A percentile compares a stretch with the other conserved stretches of the same genome.
These are phyloP conservation scores for Moesziomyces aphidis DNA, from an alignment of 1,284 basidiomycete genomes.

Conservation along the genomic window DNA sequence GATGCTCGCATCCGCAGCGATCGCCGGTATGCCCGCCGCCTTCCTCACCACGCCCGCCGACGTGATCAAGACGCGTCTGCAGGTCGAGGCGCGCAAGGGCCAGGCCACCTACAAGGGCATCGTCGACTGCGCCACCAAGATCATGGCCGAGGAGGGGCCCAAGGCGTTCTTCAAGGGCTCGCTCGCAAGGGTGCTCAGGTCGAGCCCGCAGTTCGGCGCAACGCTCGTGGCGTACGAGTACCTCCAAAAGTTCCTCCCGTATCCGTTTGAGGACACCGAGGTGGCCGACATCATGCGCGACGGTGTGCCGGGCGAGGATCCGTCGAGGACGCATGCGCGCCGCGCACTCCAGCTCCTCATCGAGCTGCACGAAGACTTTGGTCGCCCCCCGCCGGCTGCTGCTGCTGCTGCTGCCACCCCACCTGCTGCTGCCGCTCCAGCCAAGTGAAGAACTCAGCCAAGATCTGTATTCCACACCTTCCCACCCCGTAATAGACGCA, in stretches of 20 bases:
- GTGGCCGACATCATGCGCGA: constrained; percentile 45
- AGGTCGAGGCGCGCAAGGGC: constrained; percentile 93
- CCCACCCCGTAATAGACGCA: constrained; percentile 8
- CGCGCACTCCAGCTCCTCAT: constrained; percentile 51
- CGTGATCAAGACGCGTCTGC: constrained; percentile 98
- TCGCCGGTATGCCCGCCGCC: constrained; percentile 88
- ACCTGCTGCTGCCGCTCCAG: constrained; percentile 4
- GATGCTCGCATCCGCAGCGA: constrained; percentile 83
- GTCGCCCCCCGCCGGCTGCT: constrained; percentile 36
- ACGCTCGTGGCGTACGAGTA: constrained; percentile 90
- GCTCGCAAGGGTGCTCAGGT: constrained; percentile 86
- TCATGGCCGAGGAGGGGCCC: constrained; percentile 84
- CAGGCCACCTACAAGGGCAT: constrained; percentile 94
- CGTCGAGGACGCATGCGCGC: constrained; percentile 49
- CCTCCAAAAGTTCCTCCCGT: constrained; percentile 68
- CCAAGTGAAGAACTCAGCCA: constrained; percentile 8
- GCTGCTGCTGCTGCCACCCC: constrained; percentile 2
- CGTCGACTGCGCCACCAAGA: constrained; percentile 87
- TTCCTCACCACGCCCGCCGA: constrained; percentile 74
- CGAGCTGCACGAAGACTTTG: constrained; percentile 60
- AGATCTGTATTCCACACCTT: neutral
- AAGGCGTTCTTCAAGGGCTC: constrained; percentile 95
- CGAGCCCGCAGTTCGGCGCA: constrained; percentile 80
- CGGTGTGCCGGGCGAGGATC: constrained; percentile 45
- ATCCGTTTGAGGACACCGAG: constrained; percentile 44